phyloP scores from a whole-genome alignment of 1,284 basidiomycete species.

The Tilletia setariae region DNA sequence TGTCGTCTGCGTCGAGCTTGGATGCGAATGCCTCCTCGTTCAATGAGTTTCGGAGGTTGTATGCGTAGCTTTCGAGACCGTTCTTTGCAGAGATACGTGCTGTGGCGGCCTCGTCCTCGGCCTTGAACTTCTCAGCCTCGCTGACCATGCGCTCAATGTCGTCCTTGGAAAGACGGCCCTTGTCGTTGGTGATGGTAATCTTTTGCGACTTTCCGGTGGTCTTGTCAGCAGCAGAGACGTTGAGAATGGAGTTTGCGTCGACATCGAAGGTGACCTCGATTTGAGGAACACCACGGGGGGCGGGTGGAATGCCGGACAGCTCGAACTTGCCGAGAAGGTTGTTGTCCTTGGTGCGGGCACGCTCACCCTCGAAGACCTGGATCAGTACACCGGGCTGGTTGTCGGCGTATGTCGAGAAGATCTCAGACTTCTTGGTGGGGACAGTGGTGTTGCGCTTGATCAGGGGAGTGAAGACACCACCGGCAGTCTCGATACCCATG shows the following conservation, averaged over 20 bases:
- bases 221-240: constrained; percentile 94
- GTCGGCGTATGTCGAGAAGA: neutral
- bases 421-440: too few species aligned
- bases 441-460: too few species aligned
- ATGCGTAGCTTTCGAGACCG: constrained; percentile 82
- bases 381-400: constrained; percentile 1
- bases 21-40: constrained; percentile 56
- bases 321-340: neutral
- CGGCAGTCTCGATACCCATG: constrained; percentile 1
- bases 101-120: constrained; percentile 60
- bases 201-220: constrained; percentile 89
- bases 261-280: constrained; percentile 98
- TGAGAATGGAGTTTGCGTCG: constrained; percentile 96
- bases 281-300: constrained; percentile 96
- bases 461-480: too few species aligned
- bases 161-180: constrained; percentile 95
- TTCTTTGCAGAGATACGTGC: constrained; percentile 76
- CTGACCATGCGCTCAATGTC: constrained; percentile 96
- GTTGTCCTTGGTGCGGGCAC: neutral
- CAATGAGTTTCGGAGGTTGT: constrained; percentile 83
- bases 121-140: constrained; percentile 69
- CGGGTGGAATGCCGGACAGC: constrained; percentile 74
- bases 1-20: constrained; percentile 87
- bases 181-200: constrained; percentile 97
- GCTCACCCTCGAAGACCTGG: neutral